phyloP scores from a whole-genome alignment of 2,329 filamentous ascomycete species.

The Penicillium brasilianum region DNA sequence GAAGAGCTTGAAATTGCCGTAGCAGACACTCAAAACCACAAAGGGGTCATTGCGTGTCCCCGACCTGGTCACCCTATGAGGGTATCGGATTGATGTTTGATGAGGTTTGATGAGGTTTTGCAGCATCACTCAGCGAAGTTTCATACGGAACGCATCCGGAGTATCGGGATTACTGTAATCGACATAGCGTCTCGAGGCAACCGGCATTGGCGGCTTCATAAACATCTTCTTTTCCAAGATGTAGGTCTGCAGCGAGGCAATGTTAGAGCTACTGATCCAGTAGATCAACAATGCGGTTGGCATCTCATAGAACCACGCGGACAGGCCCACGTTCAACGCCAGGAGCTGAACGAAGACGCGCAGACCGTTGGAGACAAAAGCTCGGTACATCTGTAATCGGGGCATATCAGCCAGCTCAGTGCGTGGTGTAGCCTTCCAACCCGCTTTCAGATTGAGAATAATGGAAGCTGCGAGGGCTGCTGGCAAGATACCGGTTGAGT shows the following conservation, averaged over 20 bases:
- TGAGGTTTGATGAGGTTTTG: background rate
- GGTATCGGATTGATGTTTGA: background rate
- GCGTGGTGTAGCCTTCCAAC: constrained; percentile 34
- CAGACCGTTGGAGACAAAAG: constrained; percentile 33
- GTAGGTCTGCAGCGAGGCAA: constrained; percentile 48
- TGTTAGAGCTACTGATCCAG: constrained; percentile 54
- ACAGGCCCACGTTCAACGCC: constrained; percentile 46
- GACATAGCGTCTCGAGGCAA: constrained; percentile 43
- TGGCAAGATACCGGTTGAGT: constrained; percentile 58
- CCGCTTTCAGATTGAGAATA: constrained; percentile 52
- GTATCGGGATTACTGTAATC: constrained; percentile 19
- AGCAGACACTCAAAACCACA: background rate
- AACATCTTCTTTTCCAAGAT: constrained; percentile 50
- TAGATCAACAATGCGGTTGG: constrained; percentile 56
- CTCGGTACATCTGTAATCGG: constrained; percentile 32
- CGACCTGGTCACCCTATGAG: background rate
- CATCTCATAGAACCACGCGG: constrained; percentile 40
- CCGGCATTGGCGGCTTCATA: constrained; percentile 35
- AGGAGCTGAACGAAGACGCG: constrained; percentile 42
- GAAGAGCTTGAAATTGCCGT: background rate
- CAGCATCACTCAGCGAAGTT: constrained; percentile 17
- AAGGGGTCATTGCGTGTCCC: background rate
- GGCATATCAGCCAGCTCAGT: constrained; percentile 35
- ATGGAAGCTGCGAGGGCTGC: constrained; percentile 55
- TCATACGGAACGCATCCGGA: constrained; percentile 22